A percentile compares a stretch with the other conserved stretches of the same genome.
Conservation (phyloP, 83 land plant genomes). For the Larix sibirica region DNA sequence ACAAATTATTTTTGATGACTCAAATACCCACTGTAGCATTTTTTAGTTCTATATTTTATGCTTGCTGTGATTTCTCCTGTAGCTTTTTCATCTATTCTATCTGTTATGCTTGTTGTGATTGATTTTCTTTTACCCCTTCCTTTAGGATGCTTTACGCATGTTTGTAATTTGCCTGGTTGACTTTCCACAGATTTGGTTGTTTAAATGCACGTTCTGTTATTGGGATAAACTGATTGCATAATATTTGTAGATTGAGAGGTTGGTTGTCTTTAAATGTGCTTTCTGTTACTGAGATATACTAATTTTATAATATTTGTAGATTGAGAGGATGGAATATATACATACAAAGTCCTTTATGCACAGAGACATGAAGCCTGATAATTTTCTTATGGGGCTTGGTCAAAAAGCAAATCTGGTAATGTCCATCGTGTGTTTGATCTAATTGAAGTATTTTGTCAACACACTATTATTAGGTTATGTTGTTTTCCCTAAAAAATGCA, state of each 20-base stretch:
- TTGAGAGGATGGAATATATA: constrained; percentile 68
- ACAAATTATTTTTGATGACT: not conserved
- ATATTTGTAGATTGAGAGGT: not conserved
- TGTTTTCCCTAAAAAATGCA: not conserved
- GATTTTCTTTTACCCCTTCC: not conserved
- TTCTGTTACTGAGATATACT: not conserved
- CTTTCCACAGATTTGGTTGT: not conserved
- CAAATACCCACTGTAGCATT: not conserved
- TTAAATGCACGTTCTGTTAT: not conserved
- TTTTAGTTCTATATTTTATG: not conserved
- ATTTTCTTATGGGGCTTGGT: constrained; percentile 91
- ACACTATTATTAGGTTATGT: constrained; percentile 3
- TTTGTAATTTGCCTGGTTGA: not conserved
- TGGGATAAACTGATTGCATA: not conserved
- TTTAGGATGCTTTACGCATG: not conserved
- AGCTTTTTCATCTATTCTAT: not conserved
- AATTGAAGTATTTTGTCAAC: not conserved
- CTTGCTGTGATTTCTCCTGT: not conserved
- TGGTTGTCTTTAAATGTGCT: not conserved
- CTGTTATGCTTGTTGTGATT: not conserved
- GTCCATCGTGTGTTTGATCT: not conserved
- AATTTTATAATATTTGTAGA: constrained; percentile 30
- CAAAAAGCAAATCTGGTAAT: constrained; percentile 79
- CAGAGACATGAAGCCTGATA: constrained; percentile 86
- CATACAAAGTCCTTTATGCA: constrained; percentile 78